Conservation (phyloP, 2,329 filamentous ascomycete species). For the Paramyrothecium sp. region DNA sequence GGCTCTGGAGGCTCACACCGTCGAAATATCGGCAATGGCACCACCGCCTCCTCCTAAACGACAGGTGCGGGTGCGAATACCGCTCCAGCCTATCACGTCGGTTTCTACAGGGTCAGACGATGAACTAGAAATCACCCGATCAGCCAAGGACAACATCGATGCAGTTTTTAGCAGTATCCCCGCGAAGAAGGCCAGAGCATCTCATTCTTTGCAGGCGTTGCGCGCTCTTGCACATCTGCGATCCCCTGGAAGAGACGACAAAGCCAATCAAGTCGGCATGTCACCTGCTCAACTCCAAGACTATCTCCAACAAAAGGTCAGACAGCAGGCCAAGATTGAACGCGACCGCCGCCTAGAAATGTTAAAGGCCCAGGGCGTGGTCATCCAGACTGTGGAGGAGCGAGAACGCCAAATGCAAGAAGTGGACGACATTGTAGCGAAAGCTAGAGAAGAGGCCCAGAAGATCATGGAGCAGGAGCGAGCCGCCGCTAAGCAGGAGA, state of each 20-base stretch:
- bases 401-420: slow-evolving; percentile 77
- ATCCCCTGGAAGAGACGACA: slow-evolving; percentile 56
- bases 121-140: slow-evolving; percentile 61
- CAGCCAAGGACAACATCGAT: slow-evolving; percentile 51
- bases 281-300: slow-evolving; percentile 68
- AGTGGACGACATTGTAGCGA: slow-evolving; percentile 85
- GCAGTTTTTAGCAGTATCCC: slow-evolving; percentile 71
- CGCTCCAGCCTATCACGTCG: slow-evolving; percentile 35
- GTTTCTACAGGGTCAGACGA: slow-evolving; percentile 50
- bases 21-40: slow-evolving; percentile 13
- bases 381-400: slow-evolving; percentile 83
- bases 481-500: slow-evolving; percentile 67
- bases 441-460: slow-evolving; percentile 72
- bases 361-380: slow-evolving; percentile 75
- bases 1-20: slow-evolving; percentile 25
- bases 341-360: slow-evolving; percentile 74
- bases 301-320: slow-evolving; percentile 67
- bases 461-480: slow-evolving; percentile 77
- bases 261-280: slow-evolving; percentile 52
- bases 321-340: slow-evolving; percentile 76
- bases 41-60: slow-evolving; percentile 36
- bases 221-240: slow-evolving; percentile 72
- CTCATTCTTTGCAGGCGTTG: slow-evolving; percentile 64
- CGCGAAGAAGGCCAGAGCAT: slow-evolving; percentile 59
- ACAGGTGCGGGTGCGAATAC: slow-evolving; percentile 50